Evolutionary conservation across 2,329 filamentous ascomycete genomes (phyloP).

Genomic region (Aspergillus nomiae): DNA sequence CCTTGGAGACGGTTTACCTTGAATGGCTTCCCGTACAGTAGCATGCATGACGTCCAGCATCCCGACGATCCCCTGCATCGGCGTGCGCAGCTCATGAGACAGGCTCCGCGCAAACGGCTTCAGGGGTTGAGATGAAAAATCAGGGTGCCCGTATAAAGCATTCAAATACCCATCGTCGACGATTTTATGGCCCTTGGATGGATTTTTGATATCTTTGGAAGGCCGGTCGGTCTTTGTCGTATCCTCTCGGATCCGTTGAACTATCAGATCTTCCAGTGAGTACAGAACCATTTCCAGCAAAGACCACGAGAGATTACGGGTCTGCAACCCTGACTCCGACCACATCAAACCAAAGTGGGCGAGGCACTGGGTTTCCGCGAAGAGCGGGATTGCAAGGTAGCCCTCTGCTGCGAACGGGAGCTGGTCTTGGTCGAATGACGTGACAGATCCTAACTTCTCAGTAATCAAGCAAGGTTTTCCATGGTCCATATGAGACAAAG

Average conservation of each 20-base stretch:
- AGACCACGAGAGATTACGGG: constrained; percentile 62
- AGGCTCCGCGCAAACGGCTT: constrained; percentile 72
- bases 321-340: constrained; percentile 62
- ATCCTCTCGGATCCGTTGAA: constrained; percentile 59
- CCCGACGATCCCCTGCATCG: constrained; percentile 75
- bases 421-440: constrained; percentile 60
- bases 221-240: constrained; percentile 38
- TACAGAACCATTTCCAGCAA: constrained; percentile 70
- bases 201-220: constrained; percentile 25
- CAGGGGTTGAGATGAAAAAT: constrained; percentile 62
- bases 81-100: constrained; percentile 71
- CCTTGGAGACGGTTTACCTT: constrained; percentile 53
- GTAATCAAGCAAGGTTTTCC: constrained; percentile 72
- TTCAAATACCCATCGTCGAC: constrained; percentile 40
- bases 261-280: constrained; percentile 67
- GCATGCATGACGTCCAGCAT: constrained; percentile 78
- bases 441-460: constrained; percentile 60
- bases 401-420: constrained; percentile 65
- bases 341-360: constrained; percentile 74
- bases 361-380: constrained; percentile 65
- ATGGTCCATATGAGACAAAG: constrained; percentile 69
- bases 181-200: constrained; percentile 23
- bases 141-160: constrained; percentile 58
- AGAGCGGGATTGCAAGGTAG: constrained; percentile 68
- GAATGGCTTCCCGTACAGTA: constrained; percentile 67